Evolutionary conservation across 176 grass and related monocot species (phyloP), one percentile per base, ranked within the genome.

Genomic region (Lolium multiflorum): DNA sequence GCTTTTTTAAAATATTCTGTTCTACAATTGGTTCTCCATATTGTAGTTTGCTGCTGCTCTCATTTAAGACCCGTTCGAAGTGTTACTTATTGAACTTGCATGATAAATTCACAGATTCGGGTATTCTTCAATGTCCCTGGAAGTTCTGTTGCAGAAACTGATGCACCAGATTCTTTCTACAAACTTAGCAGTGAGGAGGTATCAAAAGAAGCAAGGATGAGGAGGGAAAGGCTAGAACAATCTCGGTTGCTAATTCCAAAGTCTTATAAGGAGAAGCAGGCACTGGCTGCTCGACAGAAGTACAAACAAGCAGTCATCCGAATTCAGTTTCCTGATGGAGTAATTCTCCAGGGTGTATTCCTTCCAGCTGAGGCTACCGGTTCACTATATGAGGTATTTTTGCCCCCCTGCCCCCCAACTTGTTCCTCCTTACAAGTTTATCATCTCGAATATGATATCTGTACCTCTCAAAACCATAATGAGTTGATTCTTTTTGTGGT

Each of bases 241-340:
- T 99, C 97, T 72, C 87, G 91, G 28, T 77, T 99, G 75, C 59
- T 99, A 38, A 88, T 99, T 88, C 97, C 97, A 5, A 96, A 94
- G 83, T 99, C 97, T 54, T 99, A 93, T 70, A 87, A 86, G 77
- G 97, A 96, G 87, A 99, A 99, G 77, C 94, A 94, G 80, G 87
- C 90, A 66, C 47, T 94, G 54, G 89, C 94, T 80, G 79, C 90
- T 83, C 87, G 86, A 51, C 92, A 91, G 77, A 95, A 89, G 76
- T 93, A 94, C 76, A 94, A 88, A 37, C 79, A 89, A 82, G 81
- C 88, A 78, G 65, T 99, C 31, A 85, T 99, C 21, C 88, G 97
- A 67, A 75, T 99, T 82, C 94, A 99, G 71, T 99, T 99, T 82
- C 97, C 97, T 50, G 97, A 99, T 74, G 85, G 97, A 74, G 89